Percentiles rank a stretch among this genome's conserved stretches.
Evolutionary conservation across 2,329 filamentous ascomycete genomes (phyloP).

Genomic region (Botryotinia narcissicola): DNA sequence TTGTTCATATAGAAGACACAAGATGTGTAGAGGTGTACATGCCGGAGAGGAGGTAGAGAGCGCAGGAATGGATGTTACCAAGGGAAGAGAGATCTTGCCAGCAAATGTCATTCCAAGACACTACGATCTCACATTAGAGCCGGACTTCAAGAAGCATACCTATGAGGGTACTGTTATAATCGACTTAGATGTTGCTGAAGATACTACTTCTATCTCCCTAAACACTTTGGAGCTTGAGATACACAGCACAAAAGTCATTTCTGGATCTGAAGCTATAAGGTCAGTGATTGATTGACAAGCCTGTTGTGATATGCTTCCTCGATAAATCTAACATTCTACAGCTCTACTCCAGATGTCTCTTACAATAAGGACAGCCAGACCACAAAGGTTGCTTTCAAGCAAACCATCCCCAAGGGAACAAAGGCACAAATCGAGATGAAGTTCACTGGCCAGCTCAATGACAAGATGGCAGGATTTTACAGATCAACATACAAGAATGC

Average conservation of each 20-base stretch:
- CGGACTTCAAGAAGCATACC: constrained; percentile 81
- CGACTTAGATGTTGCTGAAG: constrained; percentile 81
- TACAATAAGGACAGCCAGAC: constrained; percentile 79
- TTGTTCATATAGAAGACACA: constrained; percentile 71
- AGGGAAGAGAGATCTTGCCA: constrained; percentile 80
- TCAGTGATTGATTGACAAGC: constrained; percentile 32
- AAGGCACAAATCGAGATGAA: constrained; percentile 76
- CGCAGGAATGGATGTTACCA: constrained; percentile 57
- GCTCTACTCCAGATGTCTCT: constrained; percentile 64
- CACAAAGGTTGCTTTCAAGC: constrained; percentile 75
- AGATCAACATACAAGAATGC: constrained; percentile 85
- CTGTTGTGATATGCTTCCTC: constrained; percentile 19
- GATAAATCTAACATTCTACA: constrained; percentile 41
- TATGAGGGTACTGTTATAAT: constrained; percentile 84
- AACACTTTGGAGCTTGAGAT: constrained; percentile 88
- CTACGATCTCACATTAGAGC: constrained; percentile 89
- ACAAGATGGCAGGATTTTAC: constrained; percentile 98
- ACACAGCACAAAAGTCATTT: constrained; percentile 66
- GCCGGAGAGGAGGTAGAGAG: constrained; percentile 54
- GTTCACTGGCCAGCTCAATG: constrained; percentile 79
- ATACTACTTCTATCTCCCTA: constrained; percentile 80
- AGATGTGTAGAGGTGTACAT: constrained; percentile 64
- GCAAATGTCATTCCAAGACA: constrained; percentile 89
- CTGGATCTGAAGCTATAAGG: constrained; percentile 54
- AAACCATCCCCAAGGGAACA: constrained; percentile 68